Conservation (phyloP, 768 basidiomycete species). For the Lactifluus volemus region DNA sequence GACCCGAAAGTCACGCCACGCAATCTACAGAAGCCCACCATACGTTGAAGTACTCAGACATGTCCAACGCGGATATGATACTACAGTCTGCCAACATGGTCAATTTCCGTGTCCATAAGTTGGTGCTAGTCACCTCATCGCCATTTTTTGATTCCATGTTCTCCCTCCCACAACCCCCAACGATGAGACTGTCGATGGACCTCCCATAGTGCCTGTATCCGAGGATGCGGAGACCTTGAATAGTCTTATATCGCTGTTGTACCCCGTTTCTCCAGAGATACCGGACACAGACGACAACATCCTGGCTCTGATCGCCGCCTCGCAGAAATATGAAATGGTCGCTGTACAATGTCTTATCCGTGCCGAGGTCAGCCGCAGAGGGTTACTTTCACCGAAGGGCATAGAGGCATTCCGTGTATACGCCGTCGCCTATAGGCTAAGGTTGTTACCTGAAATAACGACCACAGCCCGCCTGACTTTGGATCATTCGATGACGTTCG, state of each 20-base stretch:
- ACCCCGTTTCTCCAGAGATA: background rate
- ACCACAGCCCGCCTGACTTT: too few species aligned
- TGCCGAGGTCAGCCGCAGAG: background rate
- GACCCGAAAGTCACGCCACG: too few species aligned
- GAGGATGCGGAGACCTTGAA: background rate
- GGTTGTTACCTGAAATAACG: background rate
- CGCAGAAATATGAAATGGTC: conserved; percentile 6
- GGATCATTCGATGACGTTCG: too few species aligned
- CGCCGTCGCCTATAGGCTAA: background rate
- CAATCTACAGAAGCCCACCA: too few species aligned
- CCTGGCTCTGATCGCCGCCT: background rate
- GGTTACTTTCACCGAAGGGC: background rate
- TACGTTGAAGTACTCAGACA: background rate
- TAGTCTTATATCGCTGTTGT: conserved; percentile 1
- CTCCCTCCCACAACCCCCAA: background rate
- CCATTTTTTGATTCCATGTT: background rate
- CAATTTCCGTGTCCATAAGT: background rate
- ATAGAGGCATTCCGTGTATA: background rate
- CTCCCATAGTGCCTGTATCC: background rate
- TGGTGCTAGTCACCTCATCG: background rate
- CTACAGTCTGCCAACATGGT: background rate
- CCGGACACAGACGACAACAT: background rate
- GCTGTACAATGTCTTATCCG: background rate
- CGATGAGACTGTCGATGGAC: background rate
- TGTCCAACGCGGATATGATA: background rate